Percentiles rank a stretch among this genome's conserved stretches.
Evolutionary conservation across 2,329 filamentous ascomycete species (phyloP).

Genomic region (Aspergillus texensis): DNA sequence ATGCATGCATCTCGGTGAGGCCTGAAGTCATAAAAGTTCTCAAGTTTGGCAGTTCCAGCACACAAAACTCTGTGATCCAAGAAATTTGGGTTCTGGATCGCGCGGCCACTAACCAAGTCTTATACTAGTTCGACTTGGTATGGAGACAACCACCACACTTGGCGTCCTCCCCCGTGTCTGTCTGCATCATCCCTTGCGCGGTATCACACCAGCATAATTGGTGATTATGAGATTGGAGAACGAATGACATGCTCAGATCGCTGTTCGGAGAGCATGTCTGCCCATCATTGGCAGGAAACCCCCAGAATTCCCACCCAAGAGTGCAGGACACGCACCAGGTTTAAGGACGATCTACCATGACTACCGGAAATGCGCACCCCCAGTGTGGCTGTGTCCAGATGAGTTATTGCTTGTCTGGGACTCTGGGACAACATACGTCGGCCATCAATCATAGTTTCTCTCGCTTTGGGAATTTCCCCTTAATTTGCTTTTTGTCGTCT

Average conservation of each 20-base stretch:
- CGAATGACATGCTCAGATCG: background rate
- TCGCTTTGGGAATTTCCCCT: background rate
- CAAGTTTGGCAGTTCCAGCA: background rate
- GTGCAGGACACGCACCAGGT: background rate
- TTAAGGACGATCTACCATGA: background rate
- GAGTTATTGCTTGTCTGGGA: constrained; percentile 4
- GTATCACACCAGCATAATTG: background rate
- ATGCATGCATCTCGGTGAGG: background rate
- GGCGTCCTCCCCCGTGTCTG: background rate
- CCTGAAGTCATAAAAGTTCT: background rate
- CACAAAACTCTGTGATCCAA: background rate
- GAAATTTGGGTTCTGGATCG: constrained; percentile 1
- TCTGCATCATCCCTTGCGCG: background rate
- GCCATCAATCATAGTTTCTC: background rate
- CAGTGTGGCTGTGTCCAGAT: constrained; percentile 3
- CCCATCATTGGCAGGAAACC: background rate
- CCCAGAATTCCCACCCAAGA: background rate
- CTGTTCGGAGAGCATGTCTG: background rate
- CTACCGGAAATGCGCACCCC: background rate
- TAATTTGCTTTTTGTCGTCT: background rate
- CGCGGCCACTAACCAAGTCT: background rate
- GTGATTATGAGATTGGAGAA: background rate
- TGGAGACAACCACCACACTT: background rate
- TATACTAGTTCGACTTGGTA: background rate
- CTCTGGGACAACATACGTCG: background rate